Evolutionary conservation across 495 filamentous ascomycete species (phyloP), one percentile per base, ranked within the genome.

Genomic region (Amphirosellinia nigrospora): DNA sequence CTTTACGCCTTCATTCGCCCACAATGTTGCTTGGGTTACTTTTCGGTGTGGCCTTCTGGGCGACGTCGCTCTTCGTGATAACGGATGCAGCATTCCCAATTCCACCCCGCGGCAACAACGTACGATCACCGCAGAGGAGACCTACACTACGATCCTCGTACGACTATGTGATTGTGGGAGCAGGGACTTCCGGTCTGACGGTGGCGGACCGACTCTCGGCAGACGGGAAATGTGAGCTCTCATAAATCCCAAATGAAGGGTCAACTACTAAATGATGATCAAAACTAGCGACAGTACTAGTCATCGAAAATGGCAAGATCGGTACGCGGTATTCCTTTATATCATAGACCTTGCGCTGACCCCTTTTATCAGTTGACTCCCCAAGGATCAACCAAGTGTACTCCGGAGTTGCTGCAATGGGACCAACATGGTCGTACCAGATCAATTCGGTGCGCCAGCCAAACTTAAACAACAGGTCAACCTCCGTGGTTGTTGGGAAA

Each of bases 221-320:
- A 68, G 74, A 81, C 45, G 66, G 79, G 1, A 71, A 81, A 69
- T 69, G 66, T 69, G 38, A 69, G 66, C 7, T 32, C 11, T 32
- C 32, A 21, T 21, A 26, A 45, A 55, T n/a, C n/a, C 8, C 23
- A 50, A n/a, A n/a, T n/a, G 28, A 30, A 43, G 21, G 0, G 46
- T 7, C 7, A 0, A 55, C 1, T 13, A 21, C 9, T 23, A 23
- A 59, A 10, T 30, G 46, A 56, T 16, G 4, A 3, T 19, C 1
- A 16, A 16, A 36, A 45, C 28, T 28, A 70, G 73, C 82, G 46
- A 83, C 75, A 7, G 83, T 89, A 19, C 79, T 83, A 1, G 81
- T 89, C 9, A 78, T 89, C 9, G 87, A 89, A 73, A 85, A 86
- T 63, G 87, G 87, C 19, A 66, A 77, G 48, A 26, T 77, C 46